These are phyloP conservation scores for Danielia reshetovae DNA, from an alignment of 805 yeast genomes.

Conservation along the genomic window DNA sequence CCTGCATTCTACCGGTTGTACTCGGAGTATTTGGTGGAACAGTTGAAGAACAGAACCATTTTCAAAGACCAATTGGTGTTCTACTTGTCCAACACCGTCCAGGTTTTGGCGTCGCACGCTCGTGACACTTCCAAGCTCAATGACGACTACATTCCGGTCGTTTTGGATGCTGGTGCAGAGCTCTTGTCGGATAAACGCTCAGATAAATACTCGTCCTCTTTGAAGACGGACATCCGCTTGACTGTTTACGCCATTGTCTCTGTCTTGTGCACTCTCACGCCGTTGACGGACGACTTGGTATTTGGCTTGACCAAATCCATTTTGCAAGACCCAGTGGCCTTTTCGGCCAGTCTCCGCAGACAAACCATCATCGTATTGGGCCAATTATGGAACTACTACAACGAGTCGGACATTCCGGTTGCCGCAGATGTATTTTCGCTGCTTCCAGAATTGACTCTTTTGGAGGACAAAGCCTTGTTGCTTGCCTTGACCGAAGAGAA, in stretches of 20 bases:
- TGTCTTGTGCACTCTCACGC: constrained; percentile 70
- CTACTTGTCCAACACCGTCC: constrained; percentile 68
- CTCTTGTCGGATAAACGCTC: constrained; percentile 32
- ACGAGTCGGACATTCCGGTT: constrained; percentile 12
- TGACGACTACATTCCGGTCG: constrained; percentile 47
- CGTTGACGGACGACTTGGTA: constrained; percentile 40
- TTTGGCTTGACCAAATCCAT: constrained; percentile 32
- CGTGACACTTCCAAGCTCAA: constrained; percentile 41
- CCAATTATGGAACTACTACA: constrained; percentile 34
- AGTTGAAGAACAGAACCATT: constrained; percentile 50
- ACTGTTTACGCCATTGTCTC: constrained; percentile 81
- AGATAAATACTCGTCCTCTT: constrained; percentile 16
- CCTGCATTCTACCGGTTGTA: constrained; percentile 64
- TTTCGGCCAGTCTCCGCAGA: constrained; percentile 19
- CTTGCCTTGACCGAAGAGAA: constrained; percentile 19
- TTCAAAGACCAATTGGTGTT: constrained; percentile 74
- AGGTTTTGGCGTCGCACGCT: constrained; percentile 62
- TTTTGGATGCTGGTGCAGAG: constrained; percentile 56
- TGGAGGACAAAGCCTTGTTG: constrained; percentile 7
- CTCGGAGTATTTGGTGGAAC: constrained; percentile 48
- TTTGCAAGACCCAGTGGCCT: constrained; percentile 21
- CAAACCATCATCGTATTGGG: constrained; percentile 39
- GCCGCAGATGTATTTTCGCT: constrained; percentile 17
- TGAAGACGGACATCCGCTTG: constrained; percentile 57
- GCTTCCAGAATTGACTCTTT: constrained; percentile 5